Conservation (phyloP, 2,329 filamentous ascomycete genomes). For the Hypoxylon sp. region DNA sequence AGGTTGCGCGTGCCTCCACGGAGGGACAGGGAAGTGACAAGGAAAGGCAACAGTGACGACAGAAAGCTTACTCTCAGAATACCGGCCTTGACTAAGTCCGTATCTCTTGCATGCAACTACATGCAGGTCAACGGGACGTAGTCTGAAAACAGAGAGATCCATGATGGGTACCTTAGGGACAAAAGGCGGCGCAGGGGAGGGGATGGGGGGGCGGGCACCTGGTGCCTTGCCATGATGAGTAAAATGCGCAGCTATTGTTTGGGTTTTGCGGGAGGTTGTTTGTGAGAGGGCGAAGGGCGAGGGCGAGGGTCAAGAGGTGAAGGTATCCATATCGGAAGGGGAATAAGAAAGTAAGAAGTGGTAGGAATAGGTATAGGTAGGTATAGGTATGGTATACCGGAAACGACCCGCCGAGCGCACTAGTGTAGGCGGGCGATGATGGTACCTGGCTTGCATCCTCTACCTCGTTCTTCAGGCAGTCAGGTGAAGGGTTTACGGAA, state of each 20-base stretch:
- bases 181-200: slow-evolving; percentile 47
- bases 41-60: slow-evolving; percentile 53
- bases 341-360: slow-evolving; percentile 30
- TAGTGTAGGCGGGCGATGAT: slow-evolving; percentile 39
- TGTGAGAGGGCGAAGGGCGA: slow-evolving; percentile 37
- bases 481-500: slow-evolving; percentile 44
- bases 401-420: slow-evolving; percentile 38
- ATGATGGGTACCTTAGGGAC: slow-evolving; percentile 38
- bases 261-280: slow-evolving; percentile 39
- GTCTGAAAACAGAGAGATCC: slow-evolving; percentile 35
- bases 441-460: slow-evolving; percentile 37
- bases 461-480: slow-evolving; percentile 52
- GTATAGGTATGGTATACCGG: slow-evolving; percentile 36
- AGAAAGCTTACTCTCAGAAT: slow-evolving; percentile 51
- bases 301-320: slow-evolving; percentile 29
- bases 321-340: slow-evolving; percentile 35
- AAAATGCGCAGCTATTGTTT: slow-evolving; percentile 48
- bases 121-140: slow-evolving; percentile 43
- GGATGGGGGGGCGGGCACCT: slow-evolving; percentile 33
- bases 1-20: slow-evolving; percentile 42
- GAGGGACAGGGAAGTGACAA: slow-evolving; percentile 43
- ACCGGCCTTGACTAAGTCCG: slow-evolving; percentile 48
- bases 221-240: slow-evolving; percentile 50
- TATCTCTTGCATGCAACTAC: slow-evolving; percentile 45
- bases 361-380: slow-evolving; percentile 37